These are phyloP conservation scores for Catenaria anguillulae DNA, from an alignment of 371 early-diverging fungal species.

Conservation along the genomic window DNA sequence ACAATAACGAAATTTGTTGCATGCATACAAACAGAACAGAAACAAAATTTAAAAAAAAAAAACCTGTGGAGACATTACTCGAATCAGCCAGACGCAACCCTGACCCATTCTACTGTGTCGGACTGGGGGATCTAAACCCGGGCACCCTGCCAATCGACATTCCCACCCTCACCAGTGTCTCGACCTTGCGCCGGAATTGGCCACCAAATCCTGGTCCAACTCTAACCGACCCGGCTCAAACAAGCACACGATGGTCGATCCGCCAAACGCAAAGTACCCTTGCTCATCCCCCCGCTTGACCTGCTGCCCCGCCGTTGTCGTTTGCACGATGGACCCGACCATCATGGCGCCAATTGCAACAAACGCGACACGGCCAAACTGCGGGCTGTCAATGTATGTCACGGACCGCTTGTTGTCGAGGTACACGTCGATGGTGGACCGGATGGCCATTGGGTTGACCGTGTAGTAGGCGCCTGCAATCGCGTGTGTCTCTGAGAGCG, in stretches of 20 bases:
- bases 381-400: slow-evolving; percentile 46
- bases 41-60: too few relatives aligned
- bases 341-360: slow-evolving; percentile 74
- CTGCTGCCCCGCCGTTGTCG: slow-evolving; percentile 31
- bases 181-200: background rate
- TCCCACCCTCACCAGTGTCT: slow-evolving; percentile 4
- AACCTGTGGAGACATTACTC: too few relatives aligned
- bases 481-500: slow-evolving; percentile 33
- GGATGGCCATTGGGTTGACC: slow-evolving; percentile 76
- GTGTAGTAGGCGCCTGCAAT: slow-evolving; percentile 65
- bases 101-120: too few relatives aligned
- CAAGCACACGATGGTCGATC: background rate
- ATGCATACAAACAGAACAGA: too few relatives aligned
- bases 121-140: too few relatives aligned
- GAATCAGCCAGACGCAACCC: too few relatives aligned
- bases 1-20: too few relatives aligned
- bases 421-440: slow-evolving; percentile 54
- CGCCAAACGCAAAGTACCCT: slow-evolving; percentile 64
- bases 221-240: background rate
- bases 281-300: slow-evolving; percentile 58
- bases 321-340: slow-evolving; percentile 68
- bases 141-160: background rate
- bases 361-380: slow-evolving; percentile 58
- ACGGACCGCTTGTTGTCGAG: slow-evolving; percentile 65
- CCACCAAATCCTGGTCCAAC: background rate